phyloP scores from a whole-genome alignment of 306 rosid genomes.

The Ziziphus jujuba region DNA sequence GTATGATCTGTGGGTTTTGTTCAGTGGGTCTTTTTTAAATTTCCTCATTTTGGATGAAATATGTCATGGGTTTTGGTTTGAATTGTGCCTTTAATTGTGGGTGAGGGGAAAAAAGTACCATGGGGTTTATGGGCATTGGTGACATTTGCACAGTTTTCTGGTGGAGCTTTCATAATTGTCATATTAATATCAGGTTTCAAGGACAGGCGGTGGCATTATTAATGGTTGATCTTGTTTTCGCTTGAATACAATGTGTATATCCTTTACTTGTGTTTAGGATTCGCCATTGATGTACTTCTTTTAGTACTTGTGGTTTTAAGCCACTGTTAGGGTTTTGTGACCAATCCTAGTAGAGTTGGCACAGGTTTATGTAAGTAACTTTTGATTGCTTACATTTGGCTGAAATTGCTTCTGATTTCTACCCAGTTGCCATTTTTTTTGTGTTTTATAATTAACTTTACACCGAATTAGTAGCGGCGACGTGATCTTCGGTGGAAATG shows the following conservation, averaged over 20 bases:
- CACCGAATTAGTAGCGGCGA: neutral
- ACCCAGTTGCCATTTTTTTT: neutral
- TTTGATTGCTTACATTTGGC: neutral
- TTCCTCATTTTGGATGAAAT: conserved; percentile 11
- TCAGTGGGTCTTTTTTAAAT: conserved; percentile 2
- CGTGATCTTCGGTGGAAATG: neutral
- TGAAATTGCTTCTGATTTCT: neutral
- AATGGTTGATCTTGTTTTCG: neutral
- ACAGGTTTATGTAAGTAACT: neutral
- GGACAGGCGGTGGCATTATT: neutral
- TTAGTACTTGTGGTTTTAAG: neutral
- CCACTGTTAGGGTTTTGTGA: neutral
- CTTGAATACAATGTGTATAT: neutral
- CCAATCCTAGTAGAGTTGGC: neutral
- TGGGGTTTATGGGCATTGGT: conserved; percentile 3
- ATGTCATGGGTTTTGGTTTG: conserved; percentile 13
- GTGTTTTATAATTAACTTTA: neutral
- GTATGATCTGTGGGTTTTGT: conserved; percentile 33
- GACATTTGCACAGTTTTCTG: neutral
- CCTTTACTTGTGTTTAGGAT: neutral
- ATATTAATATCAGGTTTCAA: neutral
- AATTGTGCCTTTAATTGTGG: conserved; percentile 6
- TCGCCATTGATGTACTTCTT: neutral
- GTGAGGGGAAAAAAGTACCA: neutral
- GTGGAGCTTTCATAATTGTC: conserved; percentile 4